Percentiles rank a stretch among this genome's conserved stretches.
These are phyloP conservation scores for Lasiodiplodia sp. DNA, from an alignment of 2,329 filamentous ascomycete species.

Conservation along the genomic window DNA sequence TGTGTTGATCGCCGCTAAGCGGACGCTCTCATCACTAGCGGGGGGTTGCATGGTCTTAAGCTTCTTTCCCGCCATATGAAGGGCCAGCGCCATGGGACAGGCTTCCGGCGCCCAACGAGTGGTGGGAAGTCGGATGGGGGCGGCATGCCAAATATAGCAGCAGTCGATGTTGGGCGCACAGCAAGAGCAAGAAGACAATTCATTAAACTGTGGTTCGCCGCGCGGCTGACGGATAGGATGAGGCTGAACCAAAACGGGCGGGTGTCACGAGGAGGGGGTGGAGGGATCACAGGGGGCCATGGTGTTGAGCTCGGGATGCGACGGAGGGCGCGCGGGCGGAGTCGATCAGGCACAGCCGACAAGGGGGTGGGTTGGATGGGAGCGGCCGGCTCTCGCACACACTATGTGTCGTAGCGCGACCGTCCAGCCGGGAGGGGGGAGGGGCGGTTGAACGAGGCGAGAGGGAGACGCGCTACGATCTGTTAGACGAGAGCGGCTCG, in stretches of 20 bases:
- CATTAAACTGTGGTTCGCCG: not conserved
- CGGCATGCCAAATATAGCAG: slow-evolving; percentile 3
- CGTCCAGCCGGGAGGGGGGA: not conserved
- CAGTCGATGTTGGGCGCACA: not conserved
- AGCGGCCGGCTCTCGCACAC: not conserved
- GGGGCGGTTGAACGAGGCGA: not conserved
- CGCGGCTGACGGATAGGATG: not conserved
- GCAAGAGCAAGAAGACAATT: not conserved
- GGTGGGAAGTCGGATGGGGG: slow-evolving; percentile 1
- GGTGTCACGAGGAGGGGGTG: not conserved
- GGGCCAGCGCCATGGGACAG: slow-evolving; percentile 15
- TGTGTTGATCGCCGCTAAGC: slow-evolving; percentile 16
- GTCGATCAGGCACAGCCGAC: slow-evolving; percentile 16
- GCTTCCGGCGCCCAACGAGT: not conserved
- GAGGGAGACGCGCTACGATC: slow-evolving; percentile 4
- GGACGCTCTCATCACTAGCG: not conserved
- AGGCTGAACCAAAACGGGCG: not conserved
- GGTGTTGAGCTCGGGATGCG: slow-evolving; percentile 9
- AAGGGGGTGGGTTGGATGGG: not conserved
- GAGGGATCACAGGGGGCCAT: slow-evolving; percentile 1
- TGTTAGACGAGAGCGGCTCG: not conserved
- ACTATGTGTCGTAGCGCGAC: slow-evolving; percentile 8
- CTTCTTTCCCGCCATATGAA: slow-evolving; percentile 18
- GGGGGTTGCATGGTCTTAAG: slow-evolving; percentile 6
- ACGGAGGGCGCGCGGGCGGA: not conserved